A percentile compares a stretch with the other conserved stretches of the same genome.
These are phyloP conservation scores for Trametes maxima DNA, from an alignment of 768 basidiomycete species.

Conservation along the genomic window DNA sequence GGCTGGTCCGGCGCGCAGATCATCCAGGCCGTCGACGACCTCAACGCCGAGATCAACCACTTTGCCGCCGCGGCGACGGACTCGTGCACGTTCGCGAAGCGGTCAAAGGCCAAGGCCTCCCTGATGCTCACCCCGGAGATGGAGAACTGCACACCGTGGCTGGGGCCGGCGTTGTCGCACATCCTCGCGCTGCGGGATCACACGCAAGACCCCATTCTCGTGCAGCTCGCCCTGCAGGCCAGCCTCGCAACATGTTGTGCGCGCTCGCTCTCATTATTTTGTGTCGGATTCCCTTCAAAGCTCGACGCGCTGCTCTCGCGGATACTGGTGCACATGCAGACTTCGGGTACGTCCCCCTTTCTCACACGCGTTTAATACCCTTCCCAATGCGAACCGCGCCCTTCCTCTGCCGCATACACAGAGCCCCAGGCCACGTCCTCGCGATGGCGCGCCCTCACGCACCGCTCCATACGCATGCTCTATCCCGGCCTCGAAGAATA, in stretches of 20 bases:
- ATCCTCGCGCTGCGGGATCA: conserved; percentile 67
- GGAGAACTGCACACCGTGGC: conserved; percentile 54
- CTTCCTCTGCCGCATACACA: conserved; percentile 25
- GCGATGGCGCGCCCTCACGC: conserved; percentile 76
- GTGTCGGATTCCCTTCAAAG: conserved; percentile 72
- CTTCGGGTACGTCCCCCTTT: conserved; percentile 22
- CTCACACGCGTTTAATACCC: conserved; percentile 2
- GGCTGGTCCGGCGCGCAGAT: conserved; percentile 76
- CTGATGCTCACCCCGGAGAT: conserved; percentile 30
- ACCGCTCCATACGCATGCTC: conserved; percentile 64
- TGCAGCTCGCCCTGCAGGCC: conserved; percentile 76
- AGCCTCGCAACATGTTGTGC: conserved; percentile 68
- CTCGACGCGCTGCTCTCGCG: conserved; percentile 58
- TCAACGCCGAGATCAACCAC: conserved; percentile 81
- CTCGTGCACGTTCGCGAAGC: conserved; percentile 45
- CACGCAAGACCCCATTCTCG: conserved; percentile 73
- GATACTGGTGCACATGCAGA: conserved; percentile 30
- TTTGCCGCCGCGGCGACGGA: conserved; percentile 78
- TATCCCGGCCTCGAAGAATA: conserved; percentile 69
- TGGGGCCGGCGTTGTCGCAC: conserved; percentile 64
- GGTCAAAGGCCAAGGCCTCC: conserved; percentile 12
- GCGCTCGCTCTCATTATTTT: conserved; percentile 69
- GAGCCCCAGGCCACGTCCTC: conserved; percentile 80
- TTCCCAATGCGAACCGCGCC: background rate
- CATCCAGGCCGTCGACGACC: conserved; percentile 76